Percentiles rank a stretch among this genome's conserved stretches.
Conservation (phyloP, 2,329 filamentous ascomycete genomes). For the Stachybotrys elegans region DNA sequence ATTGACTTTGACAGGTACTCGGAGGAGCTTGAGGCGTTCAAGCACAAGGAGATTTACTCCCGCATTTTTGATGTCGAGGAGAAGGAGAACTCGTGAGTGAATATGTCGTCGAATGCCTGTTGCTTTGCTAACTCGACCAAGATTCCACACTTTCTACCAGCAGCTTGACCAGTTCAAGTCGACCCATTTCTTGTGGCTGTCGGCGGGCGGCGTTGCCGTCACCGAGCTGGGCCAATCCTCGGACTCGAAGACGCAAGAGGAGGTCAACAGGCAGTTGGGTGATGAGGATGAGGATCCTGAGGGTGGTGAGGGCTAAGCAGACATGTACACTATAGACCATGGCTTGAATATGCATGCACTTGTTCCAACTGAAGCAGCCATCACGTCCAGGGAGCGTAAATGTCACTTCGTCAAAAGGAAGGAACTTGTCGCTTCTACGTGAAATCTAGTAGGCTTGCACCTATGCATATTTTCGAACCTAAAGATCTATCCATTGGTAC, state of each 20-base stretch:
- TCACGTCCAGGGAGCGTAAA: too few species aligned
- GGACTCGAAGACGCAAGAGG: conserved; percentile 33
- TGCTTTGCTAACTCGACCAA: conserved; percentile 25
- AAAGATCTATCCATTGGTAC: too few species aligned
- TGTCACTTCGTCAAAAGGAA: too few species aligned
- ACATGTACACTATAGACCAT: too few species aligned
- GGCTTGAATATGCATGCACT: too few species aligned
- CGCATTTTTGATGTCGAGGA: conserved; percentile 89
- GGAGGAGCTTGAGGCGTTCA: conserved; percentile 79
- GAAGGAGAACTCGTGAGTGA: conserved; percentile 73
- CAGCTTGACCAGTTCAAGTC: conserved; percentile 71
- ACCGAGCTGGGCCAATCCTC: conserved; percentile 36
- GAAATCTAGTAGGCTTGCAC: too few species aligned
- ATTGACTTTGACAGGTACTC: conserved; percentile 79
- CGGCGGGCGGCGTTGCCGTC: conserved; percentile 61
- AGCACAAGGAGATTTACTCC: conserved; percentile 86
- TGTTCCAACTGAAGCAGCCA: too few species aligned
- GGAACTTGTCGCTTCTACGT: too few species aligned
- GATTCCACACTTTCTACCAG: conserved; percentile 73
- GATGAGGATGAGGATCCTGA: conserved; percentile 50
- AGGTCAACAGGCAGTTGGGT: conserved; percentile 41
- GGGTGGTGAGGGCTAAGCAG: conserved; percentile 34
- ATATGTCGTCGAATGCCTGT: background rate
- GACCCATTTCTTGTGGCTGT: conserved; percentile 70
- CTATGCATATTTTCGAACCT: too few species aligned